Evolutionary conservation across 192 early-diverging fungal genomes (phyloP).

Genomic region (Paraglomus brasilianum): DNA sequence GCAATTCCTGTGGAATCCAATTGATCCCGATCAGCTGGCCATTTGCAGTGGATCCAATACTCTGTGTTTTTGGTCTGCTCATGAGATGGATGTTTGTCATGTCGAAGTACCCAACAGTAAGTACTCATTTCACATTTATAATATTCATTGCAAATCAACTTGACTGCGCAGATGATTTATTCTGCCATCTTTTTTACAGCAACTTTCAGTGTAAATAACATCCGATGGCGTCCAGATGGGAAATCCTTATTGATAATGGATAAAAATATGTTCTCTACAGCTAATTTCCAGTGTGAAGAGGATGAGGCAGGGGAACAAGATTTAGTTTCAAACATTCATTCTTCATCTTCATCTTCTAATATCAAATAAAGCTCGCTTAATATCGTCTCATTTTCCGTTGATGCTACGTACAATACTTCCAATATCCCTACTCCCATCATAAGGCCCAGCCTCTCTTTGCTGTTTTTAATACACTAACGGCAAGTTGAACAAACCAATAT

Average conservation of each 20-base stretch:
- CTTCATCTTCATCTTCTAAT: no score
- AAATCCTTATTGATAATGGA: constrained; percentile 67
- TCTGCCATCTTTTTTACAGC: constrained; percentile 42
- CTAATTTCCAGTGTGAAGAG: constrained; percentile 37
- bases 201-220: constrained; percentile 57
- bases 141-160: constrained; percentile 11
- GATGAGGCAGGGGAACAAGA: neutral
- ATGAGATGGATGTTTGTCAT: constrained; percentile 36
- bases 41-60: constrained; percentile 58
- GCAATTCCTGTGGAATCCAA: constrained; percentile 69
- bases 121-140: constrained; percentile 18
- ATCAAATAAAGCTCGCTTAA: no score
- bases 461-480: no score
- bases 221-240: constrained; percentile 74
- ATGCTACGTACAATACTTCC: no score
- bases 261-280: constrained; percentile 72
- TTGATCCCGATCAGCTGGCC: constrained; percentile 48
- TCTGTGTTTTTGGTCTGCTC: constrained; percentile 62
- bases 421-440: no score
- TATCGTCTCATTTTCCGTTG: no score
- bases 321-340: no score
- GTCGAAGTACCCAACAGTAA: constrained; percentile 56
- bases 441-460: no score
- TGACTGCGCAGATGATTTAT: neutral
- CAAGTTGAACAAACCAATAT: no score